Conservation (phyloP, 306 rosid genomes). For the barrel medic (Medicago truncatula) region DNA sequence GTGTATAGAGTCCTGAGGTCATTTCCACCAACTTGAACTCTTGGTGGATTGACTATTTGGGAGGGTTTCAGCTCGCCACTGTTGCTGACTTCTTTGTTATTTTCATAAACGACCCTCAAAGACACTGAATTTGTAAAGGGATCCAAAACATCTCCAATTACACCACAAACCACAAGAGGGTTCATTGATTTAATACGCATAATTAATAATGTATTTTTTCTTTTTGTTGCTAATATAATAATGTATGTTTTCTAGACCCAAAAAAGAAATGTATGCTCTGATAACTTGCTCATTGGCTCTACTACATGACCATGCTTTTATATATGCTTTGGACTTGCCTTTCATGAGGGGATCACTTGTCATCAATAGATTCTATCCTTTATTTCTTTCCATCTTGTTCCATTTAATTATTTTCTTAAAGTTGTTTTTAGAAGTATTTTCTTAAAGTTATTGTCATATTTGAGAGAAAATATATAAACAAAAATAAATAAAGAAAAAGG, state of each 20-base stretch:
- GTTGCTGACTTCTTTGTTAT: slow-evolving; percentile 43
- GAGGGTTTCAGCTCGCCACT: slow-evolving; percentile 48
- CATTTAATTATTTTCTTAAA: neutral
- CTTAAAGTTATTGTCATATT: neutral
- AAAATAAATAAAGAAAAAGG: neutral
- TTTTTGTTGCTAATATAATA: too few species aligned
- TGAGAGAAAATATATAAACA: neutral
- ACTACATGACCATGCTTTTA: neutral
- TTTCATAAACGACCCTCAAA: slow-evolving; percentile 22
- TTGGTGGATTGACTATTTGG: slow-evolving; percentile 40
- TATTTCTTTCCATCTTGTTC: neutral
- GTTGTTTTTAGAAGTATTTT: neutral
- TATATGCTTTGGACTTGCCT: neutral
- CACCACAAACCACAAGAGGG: slow-evolving; percentile 46
- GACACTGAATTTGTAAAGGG: slow-evolving; percentile 36
- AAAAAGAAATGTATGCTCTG: neutral
- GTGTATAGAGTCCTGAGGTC: slow-evolving; percentile 44
- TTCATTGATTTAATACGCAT: slow-evolving; percentile 26
- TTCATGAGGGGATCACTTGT: slow-evolving; percentile 5
- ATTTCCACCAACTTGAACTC: slow-evolving; percentile 51
- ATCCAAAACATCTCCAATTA: slow-evolving; percentile 48
- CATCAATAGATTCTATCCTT: slow-evolving; percentile 2
- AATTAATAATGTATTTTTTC: neutral
- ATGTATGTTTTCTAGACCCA: too few species aligned
- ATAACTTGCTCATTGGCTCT: neutral